Percentiles rank a stretch among this genome's conserved stretches.
Evolutionary conservation across 208 protist species (phyloP).

Genomic region (Leishmania lainsoni): DNA sequence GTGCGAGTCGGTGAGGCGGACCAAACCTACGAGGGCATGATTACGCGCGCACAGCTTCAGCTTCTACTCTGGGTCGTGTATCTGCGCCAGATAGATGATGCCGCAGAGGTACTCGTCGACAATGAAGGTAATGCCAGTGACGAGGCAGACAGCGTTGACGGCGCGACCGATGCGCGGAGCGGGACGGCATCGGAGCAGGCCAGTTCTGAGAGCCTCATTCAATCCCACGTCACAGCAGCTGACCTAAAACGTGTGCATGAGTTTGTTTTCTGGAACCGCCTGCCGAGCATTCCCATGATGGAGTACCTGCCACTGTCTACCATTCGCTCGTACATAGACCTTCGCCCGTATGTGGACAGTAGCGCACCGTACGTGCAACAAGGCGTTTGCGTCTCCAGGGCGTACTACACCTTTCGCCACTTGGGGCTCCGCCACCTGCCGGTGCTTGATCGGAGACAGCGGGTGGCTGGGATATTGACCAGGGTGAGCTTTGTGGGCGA

Average conservation of each 20-base stretch:
- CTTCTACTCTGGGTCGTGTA: constrained; percentile 68
- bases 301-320: constrained; percentile 35
- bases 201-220: neutral
- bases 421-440: constrained; percentile 82
- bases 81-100: constrained; percentile 40
- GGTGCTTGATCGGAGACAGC: constrained; percentile 62
- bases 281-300: constrained; percentile 36
- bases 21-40: constrained; percentile 45
- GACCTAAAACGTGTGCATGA: constrained; percentile 55
- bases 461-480: constrained; percentile 81
- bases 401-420: constrained; percentile 75
- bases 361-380: constrained; percentile 60
- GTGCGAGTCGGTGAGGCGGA: constrained; percentile 44
- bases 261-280: constrained; percentile 56
- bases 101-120: constrained; percentile 16
- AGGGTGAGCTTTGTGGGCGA: constrained; percentile 73
- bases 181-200: neutral
- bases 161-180: neutral
- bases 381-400: constrained; percentile 62
- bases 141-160: neutral
- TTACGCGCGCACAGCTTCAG: constrained; percentile 56
- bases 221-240: constrained; percentile 36
- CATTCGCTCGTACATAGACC: constrained; percentile 40
- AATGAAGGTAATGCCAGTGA: constrained; percentile 1
- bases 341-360: constrained; percentile 66